Conservation (phyloP, 257 asterid species). For the Anisodus tanguticus region DNA sequence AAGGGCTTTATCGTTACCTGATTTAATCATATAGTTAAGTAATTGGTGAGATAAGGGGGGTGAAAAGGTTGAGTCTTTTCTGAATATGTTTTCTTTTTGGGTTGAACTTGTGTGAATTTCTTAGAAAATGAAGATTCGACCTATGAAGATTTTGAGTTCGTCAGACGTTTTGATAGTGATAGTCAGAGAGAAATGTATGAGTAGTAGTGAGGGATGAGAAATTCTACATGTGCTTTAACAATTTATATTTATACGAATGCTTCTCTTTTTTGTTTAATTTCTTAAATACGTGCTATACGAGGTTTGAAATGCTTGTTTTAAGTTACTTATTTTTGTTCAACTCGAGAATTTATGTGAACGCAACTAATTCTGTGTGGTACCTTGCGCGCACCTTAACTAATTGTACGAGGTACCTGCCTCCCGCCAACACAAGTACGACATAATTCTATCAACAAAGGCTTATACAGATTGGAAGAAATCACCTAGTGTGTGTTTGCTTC, state of each 20-base stretch:
- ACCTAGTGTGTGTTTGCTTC: background rate
- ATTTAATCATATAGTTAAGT: background rate
- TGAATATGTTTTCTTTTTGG: background rate
- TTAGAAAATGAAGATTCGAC: background rate
- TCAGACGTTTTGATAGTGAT: background rate
- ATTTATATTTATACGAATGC: background rate
- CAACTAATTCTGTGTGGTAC: background rate
- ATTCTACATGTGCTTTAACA: background rate
- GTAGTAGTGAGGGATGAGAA: background rate
- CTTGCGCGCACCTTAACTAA: background rate
- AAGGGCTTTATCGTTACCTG: background rate
- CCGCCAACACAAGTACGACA: background rate
- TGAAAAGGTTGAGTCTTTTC: background rate
- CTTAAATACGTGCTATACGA: background rate
- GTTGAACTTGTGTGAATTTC: background rate
- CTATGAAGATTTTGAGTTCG: background rate
- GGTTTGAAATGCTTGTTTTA: background rate
- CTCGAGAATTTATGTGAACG: background rate
- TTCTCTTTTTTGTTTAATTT: background rate
- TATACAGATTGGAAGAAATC: background rate
- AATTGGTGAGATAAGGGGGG: background rate
- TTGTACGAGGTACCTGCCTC: background rate
- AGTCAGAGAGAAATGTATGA: background rate
- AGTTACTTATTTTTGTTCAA: background rate
- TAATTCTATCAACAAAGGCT: background rate